Base-by-base conservation (phyloP, 2,329 filamentous ascomycete species). In the Leptoxyphium fumago region DNA sequence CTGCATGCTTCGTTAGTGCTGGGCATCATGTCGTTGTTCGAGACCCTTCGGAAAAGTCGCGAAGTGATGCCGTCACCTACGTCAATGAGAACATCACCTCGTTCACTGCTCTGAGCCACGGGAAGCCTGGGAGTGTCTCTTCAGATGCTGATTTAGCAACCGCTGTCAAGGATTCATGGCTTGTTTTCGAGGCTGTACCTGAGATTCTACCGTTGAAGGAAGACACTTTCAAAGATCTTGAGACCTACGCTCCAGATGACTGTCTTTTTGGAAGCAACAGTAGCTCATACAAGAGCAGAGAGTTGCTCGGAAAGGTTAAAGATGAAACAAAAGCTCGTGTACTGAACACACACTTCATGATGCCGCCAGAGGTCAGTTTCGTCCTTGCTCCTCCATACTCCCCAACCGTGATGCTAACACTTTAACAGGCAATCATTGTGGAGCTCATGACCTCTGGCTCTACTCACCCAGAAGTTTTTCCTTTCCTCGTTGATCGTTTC, bases 111-210 rank as follows among this genome's bases (percentile, higher is more conserved):
- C 32, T 45, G 11, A 45, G 39, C 40, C 42, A 46, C 26, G 38
- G 10, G n/a, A 43, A 14, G 4, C 48, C 43, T 44, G 67, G 65
- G 1, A 54, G 46, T 1, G 52, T 58, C 0, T 43, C 53, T 9
- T 60, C 59, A 2, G 59, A 64, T n/a, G 57, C 62, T 5, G 59
- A 64, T 26, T 50, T 74, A 2, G 45, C 58, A 7, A 42, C 51
- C 0, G 66, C 71, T 0, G 64, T 75, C 5, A 42, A 54, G 1
- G 56, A 68, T 29, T 65, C 71, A 2, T 77, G 69, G 73, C 60
- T 74, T 5, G 67, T 74, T n/a, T 64, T 74, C 46, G 73, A 74
- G 54, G 70, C 66, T 11, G 65, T 75, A 0, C 72, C 71, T 0
- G 73, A 74, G 52, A 67, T 63, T 43, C 58, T 73, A 9, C 51